phyloP scores from a whole-genome alignment of 2,329 filamentous ascomycete genomes.

The Cladosporium sp. region DNA sequence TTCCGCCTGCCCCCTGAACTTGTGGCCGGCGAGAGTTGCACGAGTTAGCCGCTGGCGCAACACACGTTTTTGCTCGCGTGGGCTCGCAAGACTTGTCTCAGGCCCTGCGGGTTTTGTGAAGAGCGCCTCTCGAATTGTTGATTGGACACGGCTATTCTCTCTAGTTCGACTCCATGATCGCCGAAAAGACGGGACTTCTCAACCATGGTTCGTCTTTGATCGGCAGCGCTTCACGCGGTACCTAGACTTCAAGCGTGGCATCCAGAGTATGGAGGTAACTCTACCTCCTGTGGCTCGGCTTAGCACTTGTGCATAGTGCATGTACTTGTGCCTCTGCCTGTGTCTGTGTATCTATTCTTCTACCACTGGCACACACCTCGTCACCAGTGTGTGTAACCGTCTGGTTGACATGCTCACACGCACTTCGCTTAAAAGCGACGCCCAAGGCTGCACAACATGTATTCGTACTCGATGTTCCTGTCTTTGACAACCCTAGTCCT shows the following conservation, averaged over 20 bases:
- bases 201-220: constrained; percentile 7
- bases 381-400: background rate
- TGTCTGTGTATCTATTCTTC: background rate
- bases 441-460: constrained; percentile 3
- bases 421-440: background rate
- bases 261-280: background rate
- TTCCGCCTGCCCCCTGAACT: background rate
- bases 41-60: constrained; percentile 13
- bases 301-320: background rate
- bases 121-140: background rate
- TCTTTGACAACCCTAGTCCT: background rate
- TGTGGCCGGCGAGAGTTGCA: constrained; percentile 4
- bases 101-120: constrained; percentile 15
- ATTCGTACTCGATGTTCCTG: background rate
- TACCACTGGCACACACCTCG: background rate
- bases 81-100: background rate
- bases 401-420: background rate
- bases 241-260: background rate
- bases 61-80: constrained; percentile 14
- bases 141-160: constrained; percentile 7
- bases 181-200: background rate
- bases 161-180: constrained; percentile 9
- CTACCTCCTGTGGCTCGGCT: background rate
- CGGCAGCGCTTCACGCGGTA: background rate
- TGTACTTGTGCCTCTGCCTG: background rate